These are phyloP conservation scores for Penicillium crystallinum DNA, from an alignment of 495 filamentous ascomycete genomes.

Conservation along the genomic window DNA sequence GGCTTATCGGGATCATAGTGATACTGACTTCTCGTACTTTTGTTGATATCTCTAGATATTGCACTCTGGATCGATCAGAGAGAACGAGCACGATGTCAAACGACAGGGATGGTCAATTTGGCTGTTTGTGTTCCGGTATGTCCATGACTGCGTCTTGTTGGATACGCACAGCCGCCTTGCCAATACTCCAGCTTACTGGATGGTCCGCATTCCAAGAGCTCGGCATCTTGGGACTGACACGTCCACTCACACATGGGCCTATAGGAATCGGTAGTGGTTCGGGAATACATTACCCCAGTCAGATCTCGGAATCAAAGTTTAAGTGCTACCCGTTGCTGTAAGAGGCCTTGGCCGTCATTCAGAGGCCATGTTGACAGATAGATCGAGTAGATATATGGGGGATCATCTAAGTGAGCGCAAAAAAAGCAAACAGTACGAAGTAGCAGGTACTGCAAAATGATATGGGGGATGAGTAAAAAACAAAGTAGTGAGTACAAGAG, in stretches of 20 bases:
- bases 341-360: no score
- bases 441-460: not conserved
- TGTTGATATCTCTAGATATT: no score
- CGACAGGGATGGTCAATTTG: not conserved
- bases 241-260: not conserved
- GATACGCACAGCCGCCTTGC: conserved; percentile 6
- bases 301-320: not conserved
- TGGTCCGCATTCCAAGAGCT: conserved; percentile 14
- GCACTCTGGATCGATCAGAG: no score
- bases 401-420: no score
- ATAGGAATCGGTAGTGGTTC: not conserved
- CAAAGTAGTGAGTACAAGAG: not conserved
- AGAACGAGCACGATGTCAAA: not conserved
- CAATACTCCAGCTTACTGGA: conserved; percentile 9
- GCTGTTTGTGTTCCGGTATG: conserved; percentile 7
- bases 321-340: not conserved
- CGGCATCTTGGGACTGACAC: conserved; percentile 13
- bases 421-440: not conserved
- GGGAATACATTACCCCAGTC: not conserved
- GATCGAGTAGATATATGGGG: no score
- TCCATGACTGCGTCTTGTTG: conserved; percentile 14
- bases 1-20: not conserved
- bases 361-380: no score
- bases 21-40: not conserved
- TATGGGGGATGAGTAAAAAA: not conserved